Evolutionary conservation across 1,139 yeast genomes (phyloP).

Genomic region (Hansenula lynferdii): DNA sequence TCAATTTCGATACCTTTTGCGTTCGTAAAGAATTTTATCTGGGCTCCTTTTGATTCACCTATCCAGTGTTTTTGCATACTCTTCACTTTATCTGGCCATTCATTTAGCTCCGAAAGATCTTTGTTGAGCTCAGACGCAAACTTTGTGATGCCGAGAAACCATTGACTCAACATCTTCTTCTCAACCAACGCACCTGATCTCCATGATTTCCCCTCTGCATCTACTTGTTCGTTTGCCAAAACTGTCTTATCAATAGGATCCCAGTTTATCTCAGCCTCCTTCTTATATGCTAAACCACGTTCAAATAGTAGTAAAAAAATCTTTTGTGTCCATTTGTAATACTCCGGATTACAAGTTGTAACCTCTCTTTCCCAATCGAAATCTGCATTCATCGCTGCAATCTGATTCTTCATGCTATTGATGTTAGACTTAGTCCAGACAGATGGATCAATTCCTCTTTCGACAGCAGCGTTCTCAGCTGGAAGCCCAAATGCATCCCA

Average conservation of each 20-base stretch:
- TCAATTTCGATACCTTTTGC: constrained; percentile 28
- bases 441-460: constrained; percentile 72
- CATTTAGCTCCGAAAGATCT: constrained; percentile 54
- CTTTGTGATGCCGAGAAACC: constrained; percentile 89
- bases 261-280: constrained; percentile 92
- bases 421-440: constrained; percentile 82
- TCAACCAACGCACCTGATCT: constrained; percentile 95
- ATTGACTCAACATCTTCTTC: constrained; percentile 72
- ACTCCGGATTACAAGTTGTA: constrained; percentile 82
- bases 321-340: constrained; percentile 90
- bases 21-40: constrained; percentile 40
- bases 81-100: constrained; percentile 90
- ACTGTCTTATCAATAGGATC: constrained; percentile 95
- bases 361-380: constrained; percentile 94
- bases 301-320: constrained; percentile 69
- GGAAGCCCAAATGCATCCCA: constrained; percentile 99
- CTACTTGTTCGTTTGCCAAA: constrained; percentile 95
- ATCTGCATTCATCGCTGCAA: constrained; percentile 72
- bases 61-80: constrained; percentile 94
- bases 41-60: constrained; percentile 82
- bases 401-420: constrained; percentile 75
- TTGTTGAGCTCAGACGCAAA: constrained; percentile 61
- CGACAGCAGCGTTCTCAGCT: constrained; percentile 97
- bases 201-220: constrained; percentile 88
- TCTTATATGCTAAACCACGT: constrained; percentile 78